Evolutionary conservation across 352 stramenopile genomes (phyloP), one percentile per base, ranked within the genome.

Genomic region (Phytophthora litchii): DNA sequence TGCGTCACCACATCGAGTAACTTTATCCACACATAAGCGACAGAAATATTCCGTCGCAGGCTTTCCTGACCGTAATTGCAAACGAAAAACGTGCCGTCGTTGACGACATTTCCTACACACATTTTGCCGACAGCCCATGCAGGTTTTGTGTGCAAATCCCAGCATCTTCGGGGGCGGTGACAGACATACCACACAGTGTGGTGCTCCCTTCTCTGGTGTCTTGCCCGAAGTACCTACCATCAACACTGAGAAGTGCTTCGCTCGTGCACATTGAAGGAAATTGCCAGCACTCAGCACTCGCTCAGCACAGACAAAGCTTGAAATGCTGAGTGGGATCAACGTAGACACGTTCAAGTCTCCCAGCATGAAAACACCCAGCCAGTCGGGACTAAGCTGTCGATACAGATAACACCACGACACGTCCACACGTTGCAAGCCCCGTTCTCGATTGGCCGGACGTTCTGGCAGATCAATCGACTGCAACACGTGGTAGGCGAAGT

Each of bases 331-430:
- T 7, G 60, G 60, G 9, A 65, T 56, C 16, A 49, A 27, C 17
- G 71, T 72, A 6, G 47, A 44, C 31, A 71, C 31, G 40, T 78
- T 69, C 20, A 75, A 66, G 49, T 88, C 68, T 32, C 78, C 78
- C 17, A 84, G 51, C 46, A 82, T 76, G 54, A 88, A 88, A 54
- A 75, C 77, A 14, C 68, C 73, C 31, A 86, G 55, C 73, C 73
- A 88, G 46, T 86, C 59, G 6, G 65, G 65, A 54, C 64, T 81
- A 27, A 88, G 45, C 36, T 80, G 54, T 46, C 74, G 72, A 51
- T 86, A 86, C 23, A 88, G 59, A 54, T 88, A 88, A 50, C 75
- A 86, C 47, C 76, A 72, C 31, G 72, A 82, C 40, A 77, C 46
- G 44, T 72, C 59, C 5, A 74, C 73, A 23, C 78, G 72, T 19